phyloP scores from a whole-genome alignment of 176 grass and related monocot genomes.

The Cenchrus purpureus region DNA sequence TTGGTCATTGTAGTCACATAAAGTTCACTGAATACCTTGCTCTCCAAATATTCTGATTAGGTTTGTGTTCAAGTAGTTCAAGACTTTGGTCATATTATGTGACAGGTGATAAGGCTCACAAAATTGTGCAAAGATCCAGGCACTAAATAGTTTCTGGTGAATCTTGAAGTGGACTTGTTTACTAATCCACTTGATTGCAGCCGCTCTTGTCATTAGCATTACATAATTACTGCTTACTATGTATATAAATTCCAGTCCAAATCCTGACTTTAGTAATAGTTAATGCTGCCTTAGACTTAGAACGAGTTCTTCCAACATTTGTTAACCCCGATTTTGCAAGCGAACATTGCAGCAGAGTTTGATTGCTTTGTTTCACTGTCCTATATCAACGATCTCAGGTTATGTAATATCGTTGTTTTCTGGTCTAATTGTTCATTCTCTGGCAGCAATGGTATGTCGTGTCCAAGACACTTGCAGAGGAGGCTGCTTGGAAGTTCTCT shows the following conservation, averaged over 20 bases:
- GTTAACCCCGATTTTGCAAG: background rate
- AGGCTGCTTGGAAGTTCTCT: conserved; percentile 69
- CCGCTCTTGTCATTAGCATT: conserved; percentile 2
- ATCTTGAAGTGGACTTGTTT: background rate
- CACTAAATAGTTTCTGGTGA: background rate
- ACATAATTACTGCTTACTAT: background rate
- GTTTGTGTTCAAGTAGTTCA: background rate
- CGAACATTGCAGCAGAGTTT: background rate
- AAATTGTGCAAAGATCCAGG: background rate
- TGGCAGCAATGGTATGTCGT: conserved; percentile 66
- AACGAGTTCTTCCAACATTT: conserved; percentile 10
- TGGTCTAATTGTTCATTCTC: conserved; percentile 14
- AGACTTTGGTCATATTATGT: background rate
- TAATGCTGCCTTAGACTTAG: background rate
- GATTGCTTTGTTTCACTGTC: background rate
- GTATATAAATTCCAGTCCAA: background rate
- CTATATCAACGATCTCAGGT: background rate
- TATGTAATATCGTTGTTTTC: background rate
- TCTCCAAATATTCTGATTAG: background rate
- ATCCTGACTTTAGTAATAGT: background rate
- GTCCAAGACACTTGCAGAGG: conserved; percentile 70
- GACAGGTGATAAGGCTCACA: background rate
- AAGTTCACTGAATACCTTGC: background rate
- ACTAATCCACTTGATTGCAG: background rate
- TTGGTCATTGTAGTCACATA: background rate